These are phyloP conservation scores for Dendrobium chrysotoxum DNA, from an alignment of 106 monocot genomes.

Conservation along the genomic window DNA sequence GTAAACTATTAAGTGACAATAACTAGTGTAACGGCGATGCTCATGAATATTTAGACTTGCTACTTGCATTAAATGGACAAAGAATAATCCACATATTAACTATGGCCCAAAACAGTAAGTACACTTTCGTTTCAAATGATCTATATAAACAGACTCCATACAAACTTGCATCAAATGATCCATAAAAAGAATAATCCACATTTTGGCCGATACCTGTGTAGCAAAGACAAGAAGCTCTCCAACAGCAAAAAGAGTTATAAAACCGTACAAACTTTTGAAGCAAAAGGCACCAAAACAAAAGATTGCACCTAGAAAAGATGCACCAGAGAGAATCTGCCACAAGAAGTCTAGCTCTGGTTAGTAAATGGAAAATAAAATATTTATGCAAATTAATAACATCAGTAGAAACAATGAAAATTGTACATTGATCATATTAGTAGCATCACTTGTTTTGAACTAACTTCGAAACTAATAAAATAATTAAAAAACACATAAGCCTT, in stretches of 20 bases:
- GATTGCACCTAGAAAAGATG: slow-evolving; percentile 80
- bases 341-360: background rate
- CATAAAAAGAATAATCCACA: background rate
- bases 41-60: background rate
- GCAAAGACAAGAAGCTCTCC: slow-evolving; percentile 93
- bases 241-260: slow-evolving; percentile 61
- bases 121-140: too few species aligned
- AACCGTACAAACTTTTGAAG: slow-evolving; percentile 88
- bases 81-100: background rate
- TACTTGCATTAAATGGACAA: background rate
- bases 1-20: background rate
- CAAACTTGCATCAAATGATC: too few species aligned
- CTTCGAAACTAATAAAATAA: background rate
- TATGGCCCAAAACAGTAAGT: too few species aligned
- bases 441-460: background rate
- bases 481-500: background rate
- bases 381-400: background rate
- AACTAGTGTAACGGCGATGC: background rate
- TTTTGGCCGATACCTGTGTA: slow-evolving; percentile 57
- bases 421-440: background rate
- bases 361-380: background rate
- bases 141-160: background rate
- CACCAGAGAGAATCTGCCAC: slow-evolving; percentile 74
- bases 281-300: slow-evolving; percentile 95
- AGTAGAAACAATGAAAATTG: background rate